phyloP scores from a whole-genome alignment of 768 basidiomycete genomes.

The Phylloporus sp. region DNA sequence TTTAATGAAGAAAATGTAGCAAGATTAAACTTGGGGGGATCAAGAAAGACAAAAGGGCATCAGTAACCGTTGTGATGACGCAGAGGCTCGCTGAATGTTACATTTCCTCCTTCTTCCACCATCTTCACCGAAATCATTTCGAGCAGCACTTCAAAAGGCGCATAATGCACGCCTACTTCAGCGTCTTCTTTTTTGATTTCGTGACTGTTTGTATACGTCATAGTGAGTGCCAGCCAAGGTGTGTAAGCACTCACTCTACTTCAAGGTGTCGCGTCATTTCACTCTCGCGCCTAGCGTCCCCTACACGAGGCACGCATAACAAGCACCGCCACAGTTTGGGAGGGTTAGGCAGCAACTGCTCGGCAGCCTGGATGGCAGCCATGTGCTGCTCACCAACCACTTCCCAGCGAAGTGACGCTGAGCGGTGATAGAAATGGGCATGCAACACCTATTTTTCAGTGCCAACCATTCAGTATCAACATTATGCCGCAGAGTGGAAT shows the following conservation, averaged over 20 bases:
- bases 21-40: too few species aligned
- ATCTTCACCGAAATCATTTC: neutral
- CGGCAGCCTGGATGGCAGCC: neutral
- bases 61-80: too few species aligned
- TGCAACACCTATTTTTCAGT: conserved; percentile 4
- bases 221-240: neutral
- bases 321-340: neutral
- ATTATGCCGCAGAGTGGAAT: neutral
- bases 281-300: neutral
- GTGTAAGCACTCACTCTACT: neutral
- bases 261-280: neutral
- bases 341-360: neutral
- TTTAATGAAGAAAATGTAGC: too few species aligned
- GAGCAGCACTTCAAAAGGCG: neutral
- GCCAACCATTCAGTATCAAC: neutral
- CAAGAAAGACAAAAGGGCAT: neutral
- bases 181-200: neutral
- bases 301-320: neutral
- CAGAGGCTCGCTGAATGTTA: neutral
- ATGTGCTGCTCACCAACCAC: neutral
- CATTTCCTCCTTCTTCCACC: neutral
- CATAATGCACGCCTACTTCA: neutral
- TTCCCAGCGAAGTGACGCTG: neutral
- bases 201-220: neutral
- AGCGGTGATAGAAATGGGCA: neutral